A percentile compares a stretch with the other conserved stretches of the same genome.
These are phyloP conservation scores for Cubamyces sp. DNA, from an alignment of 768 basidiomycete genomes.

Conservation along the genomic window DNA sequence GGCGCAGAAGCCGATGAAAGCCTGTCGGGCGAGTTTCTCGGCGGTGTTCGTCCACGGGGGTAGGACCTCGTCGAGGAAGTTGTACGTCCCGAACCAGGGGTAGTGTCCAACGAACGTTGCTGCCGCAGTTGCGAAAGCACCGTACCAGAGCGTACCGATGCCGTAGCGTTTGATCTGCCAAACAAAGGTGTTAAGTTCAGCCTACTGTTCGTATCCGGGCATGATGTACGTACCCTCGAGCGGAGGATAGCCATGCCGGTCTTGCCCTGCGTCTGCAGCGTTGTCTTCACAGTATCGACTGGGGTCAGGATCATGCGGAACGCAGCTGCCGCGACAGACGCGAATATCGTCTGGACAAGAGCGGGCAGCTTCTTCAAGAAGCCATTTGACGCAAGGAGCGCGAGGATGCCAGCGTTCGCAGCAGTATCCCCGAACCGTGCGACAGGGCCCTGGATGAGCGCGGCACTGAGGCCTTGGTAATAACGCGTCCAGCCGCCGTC, in stretches of 20 bases:
- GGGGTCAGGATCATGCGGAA: constrained; percentile 94
- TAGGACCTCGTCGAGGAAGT: constrained; percentile 68
- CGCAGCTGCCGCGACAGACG: constrained; percentile 74
- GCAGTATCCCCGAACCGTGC: constrained; percentile 95
- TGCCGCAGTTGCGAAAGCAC: constrained; percentile 88
- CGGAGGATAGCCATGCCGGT: constrained; percentile 67
- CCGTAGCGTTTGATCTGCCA: constrained; percentile 73
- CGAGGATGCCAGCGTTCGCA: constrained; percentile 90
- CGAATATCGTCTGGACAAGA: constrained; percentile 77
- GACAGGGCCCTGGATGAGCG: constrained; percentile 83
- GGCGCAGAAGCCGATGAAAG: constrained; percentile 89
- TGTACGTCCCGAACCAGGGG: constrained; percentile 91
- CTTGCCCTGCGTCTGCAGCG: constrained; percentile 88
- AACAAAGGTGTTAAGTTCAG: neutral
- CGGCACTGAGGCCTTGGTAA: constrained; percentile 86
- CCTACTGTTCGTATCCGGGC: neutral
- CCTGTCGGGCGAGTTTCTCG: constrained; percentile 73
- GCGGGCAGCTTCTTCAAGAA: constrained; percentile 67
- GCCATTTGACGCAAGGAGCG: constrained; percentile 76
- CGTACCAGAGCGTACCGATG: constrained; percentile 82
- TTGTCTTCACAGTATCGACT: constrained; percentile 94
- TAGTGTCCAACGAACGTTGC: constrained; percentile 95
- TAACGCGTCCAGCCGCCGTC: constrained; percentile 85
- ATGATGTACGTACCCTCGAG: constrained; percentile 53
- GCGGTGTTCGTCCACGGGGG: constrained; percentile 56